These are phyloP conservation scores for Lithospermum erythrorhizon DNA, from an alignment of 257 asterid species.

Conservation along the genomic window DNA sequence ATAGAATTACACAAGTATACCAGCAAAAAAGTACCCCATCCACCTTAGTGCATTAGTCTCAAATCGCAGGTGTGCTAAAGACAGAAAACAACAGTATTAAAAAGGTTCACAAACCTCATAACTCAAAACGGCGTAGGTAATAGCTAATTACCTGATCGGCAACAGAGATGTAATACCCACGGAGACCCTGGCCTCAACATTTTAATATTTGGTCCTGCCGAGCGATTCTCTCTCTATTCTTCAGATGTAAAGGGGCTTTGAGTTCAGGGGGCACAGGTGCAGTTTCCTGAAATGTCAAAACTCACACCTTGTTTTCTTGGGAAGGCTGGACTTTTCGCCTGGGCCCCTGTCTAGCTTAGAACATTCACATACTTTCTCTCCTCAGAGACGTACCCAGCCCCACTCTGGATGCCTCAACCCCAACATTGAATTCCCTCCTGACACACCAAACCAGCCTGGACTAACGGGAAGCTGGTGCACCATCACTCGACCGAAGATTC, in stretches of 20 bases:
- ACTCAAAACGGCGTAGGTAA: no score
- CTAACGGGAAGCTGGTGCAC: slow-evolving; percentile 2
- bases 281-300: slow-evolving; percentile 43
- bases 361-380: background rate
- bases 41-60: no score
- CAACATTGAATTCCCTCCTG: no score
- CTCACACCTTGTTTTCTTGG: slow-evolving; percentile 9
- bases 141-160: slow-evolving; percentile 44
- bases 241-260: slow-evolving; percentile 27
- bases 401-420: no score
- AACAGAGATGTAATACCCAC: slow-evolving; percentile 38
- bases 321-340: background rate
- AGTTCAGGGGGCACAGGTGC: slow-evolving; percentile 19
- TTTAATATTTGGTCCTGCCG: slow-evolving; percentile 26
- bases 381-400: no score
- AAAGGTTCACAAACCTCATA: no score
- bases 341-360: background rate
- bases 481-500: no score
- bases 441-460: no score
- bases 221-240: slow-evolving; percentile 39
- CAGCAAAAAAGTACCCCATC: no score
- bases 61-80: no score
- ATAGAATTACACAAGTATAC: no score
- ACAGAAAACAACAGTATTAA: no score
- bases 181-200: slow-evolving; percentile 54